Evolutionary conservation across 2,329 filamentous ascomycete species (phyloP), one percentile per base, ranked within the genome.

Genomic region (Hypoxylon rubiginosum): DNA sequence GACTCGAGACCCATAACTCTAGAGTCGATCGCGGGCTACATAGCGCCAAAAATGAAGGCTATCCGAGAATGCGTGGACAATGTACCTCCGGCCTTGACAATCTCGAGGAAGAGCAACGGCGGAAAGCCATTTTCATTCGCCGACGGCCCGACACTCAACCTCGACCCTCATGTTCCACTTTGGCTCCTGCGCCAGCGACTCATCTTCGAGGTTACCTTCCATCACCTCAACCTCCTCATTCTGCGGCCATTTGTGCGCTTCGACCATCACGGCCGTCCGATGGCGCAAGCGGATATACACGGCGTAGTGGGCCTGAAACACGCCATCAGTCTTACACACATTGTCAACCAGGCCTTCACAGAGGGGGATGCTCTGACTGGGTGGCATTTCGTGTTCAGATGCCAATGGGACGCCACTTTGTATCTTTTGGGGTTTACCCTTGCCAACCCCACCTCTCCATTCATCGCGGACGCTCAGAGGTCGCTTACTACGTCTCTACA

Each of bases 391-490:
- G 41, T 62, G 28, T 62, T 62, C 28, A 30, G 49, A 39, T 62
- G 51, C 32, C 58, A 48, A 51, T 62, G 58, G 58, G 58, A 62
- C 46, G 58, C 58, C 46, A 55, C 58, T 26, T 49, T 56, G 43
- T 62, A 55, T 46, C 36, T 49, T 26, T 50, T 55, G 30, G 52
- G 51, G 10, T 62, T 49, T 15, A 49, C 15, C 15, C 45, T 49
- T 15, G 45, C 45, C 11, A 49, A 28, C 26, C 45, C 45, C 26
- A 49, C 45, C 21, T 49, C 45, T 10, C 45, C 45, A 30, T 49
- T 49, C 15, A 30, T 49, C 21, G 7, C 26, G 11, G 45, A 49
- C 11, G 45, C 45, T 30, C 45, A 49, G 21, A 49, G 45, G 26
- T 49, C 45, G 26, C 21, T 49, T 49, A 30, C 45, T 26, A 49